Evolutionary conservation across 768 basidiomycete species (phyloP).

Genomic region (Leucogyrophana mollusca): DNA sequence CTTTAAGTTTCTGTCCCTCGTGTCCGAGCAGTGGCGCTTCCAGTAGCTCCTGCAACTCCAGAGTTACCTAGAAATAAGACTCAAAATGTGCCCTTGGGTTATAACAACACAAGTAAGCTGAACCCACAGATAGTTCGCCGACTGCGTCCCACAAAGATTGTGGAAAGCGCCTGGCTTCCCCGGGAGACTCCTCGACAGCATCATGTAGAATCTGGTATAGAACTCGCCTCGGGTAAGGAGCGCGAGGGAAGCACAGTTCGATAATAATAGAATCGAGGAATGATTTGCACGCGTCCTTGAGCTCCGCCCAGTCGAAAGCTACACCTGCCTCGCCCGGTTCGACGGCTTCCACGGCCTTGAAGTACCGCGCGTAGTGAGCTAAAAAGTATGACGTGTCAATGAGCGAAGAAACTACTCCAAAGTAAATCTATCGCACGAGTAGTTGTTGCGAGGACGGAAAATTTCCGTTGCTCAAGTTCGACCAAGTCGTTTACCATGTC

Average conservation of each 20-base stretch:
- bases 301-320: slow-evolving; percentile 62
- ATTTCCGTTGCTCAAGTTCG: slow-evolving; percentile 58
- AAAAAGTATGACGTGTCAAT: slow-evolving; percentile 7
- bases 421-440: too few relatives aligned
- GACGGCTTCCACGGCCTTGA: slow-evolving; percentile 45
- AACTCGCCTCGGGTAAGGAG: slow-evolving; percentile 63
- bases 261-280: slow-evolving; percentile 84
- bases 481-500: slow-evolving; percentile 63
- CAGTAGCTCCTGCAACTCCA: slow-evolving; percentile 65
- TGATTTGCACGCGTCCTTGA: slow-evolving; percentile 67
- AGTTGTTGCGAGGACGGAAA: slow-evolving; percentile 68
- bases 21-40: slow-evolving; percentile 59
- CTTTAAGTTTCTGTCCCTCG: slow-evolving; percentile 53
- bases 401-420: neutral
- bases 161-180: slow-evolving; percentile 73
- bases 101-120: neutral
- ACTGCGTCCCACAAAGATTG: slow-evolving; percentile 80
- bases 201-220: slow-evolving; percentile 69
- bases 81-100: too few relatives aligned
- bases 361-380: slow-evolving; percentile 76
- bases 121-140: slow-evolving; percentile 73
- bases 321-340: slow-evolving; percentile 50
- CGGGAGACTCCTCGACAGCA: slow-evolving; percentile 69
- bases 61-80: slow-evolving; percentile 53
- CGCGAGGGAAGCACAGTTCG: slow-evolving; percentile 75